Base-by-base conservation (phyloP, 495 filamentous ascomycete species). In the Darksidea phi region DNA sequence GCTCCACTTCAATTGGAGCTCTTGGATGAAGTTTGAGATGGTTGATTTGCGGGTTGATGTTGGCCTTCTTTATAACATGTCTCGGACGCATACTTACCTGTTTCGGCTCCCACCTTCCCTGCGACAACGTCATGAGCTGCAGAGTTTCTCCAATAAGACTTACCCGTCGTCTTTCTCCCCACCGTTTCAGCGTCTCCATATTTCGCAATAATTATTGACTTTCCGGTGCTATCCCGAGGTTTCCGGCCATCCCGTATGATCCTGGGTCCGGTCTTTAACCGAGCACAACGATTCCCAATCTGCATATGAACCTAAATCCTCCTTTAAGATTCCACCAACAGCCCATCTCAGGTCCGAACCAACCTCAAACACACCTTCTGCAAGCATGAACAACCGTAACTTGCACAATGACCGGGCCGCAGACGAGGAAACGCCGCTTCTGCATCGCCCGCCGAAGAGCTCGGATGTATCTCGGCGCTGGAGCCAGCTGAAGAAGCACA, bases 401-500 rank as follows among this genome's bases (percentile, higher is more conserved):
- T 46, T 46, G 28, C 7, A 15, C 8, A 36, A 20, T 18, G 46
- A 18, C 13, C 10, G 7, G 8, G 41, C 54, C 6, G 7, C 43
- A 47, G 42, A 64, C 45, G 64, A 67, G 28, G 38, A 53, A 32
- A 67, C 59, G 23, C 58, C 71, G 5, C 63, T 73, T 2, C 64
- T 73, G 18, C 61, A 61, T 26, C 21, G 26, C 5, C 21, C 41
- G 32, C 26, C 49, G 3, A 51, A 64, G 26, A 18, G 17, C 18
- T 52, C 52, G 46, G 54, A 25, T 54, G 38, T 17, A 21, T 15
- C 43, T 54, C 55, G 48, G 18, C 1, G 37, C 6, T 63, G 20
- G 17, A 25, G n/a, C 2, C 17, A 18, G 34, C 34, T 68, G 20
- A 52, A 45, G 26, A 72, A 73, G 32, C 71, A 79, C 65, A 70